A percentile compares a stretch with the other conserved stretches of the same genome.
phyloP scores from a whole-genome alignment of 2,329 filamentous ascomycete genomes.

The Ophiostoma sp. region DNA sequence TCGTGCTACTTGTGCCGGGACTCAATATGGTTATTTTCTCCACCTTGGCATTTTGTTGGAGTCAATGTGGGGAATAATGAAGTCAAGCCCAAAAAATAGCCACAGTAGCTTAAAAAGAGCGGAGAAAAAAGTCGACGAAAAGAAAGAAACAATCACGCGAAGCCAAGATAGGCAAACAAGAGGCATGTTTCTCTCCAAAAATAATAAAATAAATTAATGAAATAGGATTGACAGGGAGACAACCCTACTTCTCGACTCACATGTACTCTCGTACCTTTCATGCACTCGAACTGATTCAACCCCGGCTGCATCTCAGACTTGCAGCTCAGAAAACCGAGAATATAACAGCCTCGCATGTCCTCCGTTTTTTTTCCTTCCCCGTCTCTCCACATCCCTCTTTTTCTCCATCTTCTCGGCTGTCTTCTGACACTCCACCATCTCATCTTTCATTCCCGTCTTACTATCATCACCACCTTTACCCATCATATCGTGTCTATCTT shows the following conservation, averaged over 20 bases:
- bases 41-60: slow-evolving; percentile 2
- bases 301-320: neutral
- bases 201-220: neutral
- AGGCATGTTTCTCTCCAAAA: neutral
- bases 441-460: neutral
- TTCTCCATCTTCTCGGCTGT: neutral
- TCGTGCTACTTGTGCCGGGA: neutral
- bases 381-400: neutral
- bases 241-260: neutral
- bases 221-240: neutral
- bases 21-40: neutral
- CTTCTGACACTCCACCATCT: neutral
- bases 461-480: neutral
- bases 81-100: too few species aligned
- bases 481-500: neutral
- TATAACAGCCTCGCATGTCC: slow-evolving; percentile 6
- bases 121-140: neutral
- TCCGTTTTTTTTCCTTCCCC: neutral
- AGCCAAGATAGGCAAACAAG: neutral
- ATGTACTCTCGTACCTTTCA: neutral
- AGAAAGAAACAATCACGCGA: neutral
- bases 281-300: neutral
- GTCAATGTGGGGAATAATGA: too few species aligned
- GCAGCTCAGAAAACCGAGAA: neutral
- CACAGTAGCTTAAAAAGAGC: neutral